These are phyloP conservation scores for Paramecium tetraurelia DNA, from an alignment of 73 alveolate species.

Conservation along the genomic window DNA sequence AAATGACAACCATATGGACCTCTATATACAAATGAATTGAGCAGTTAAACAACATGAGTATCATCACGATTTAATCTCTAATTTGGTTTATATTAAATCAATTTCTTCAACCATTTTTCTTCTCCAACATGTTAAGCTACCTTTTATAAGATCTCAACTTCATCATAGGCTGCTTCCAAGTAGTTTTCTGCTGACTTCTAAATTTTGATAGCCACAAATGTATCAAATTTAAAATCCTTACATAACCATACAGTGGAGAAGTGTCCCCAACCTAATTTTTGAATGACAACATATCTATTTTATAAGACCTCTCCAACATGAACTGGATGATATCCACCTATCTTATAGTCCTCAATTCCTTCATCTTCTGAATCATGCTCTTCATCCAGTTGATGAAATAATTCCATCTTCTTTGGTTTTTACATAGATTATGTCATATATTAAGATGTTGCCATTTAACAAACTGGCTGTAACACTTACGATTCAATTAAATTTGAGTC, in stretches of 20 bases:
- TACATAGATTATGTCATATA: conserved; percentile 43
- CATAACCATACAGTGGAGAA: conserved; percentile 92
- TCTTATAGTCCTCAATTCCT: conserved; percentile 62
- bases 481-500: conserved; percentile 50
- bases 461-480: conserved; percentile 18
- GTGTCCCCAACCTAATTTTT: conserved; percentile 96
- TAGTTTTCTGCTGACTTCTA: conserved; percentile 86
- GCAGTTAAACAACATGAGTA: conserved; percentile 90
- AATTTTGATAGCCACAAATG: conserved; percentile 88
- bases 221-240: conserved; percentile 82
- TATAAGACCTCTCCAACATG: conserved; percentile 87
- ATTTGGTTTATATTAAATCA: not conserved
- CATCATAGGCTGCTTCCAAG: conserved; percentile 83
- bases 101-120: conserved; percentile 76
- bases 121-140: conserved; percentile 57
- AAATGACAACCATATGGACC: conserved; percentile 93
- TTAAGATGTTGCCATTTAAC: conserved; percentile 17
- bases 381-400: conserved; percentile 34
- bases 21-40: conserved; percentile 85
- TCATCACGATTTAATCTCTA: conserved; percentile 73
- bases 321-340: conserved; percentile 86
- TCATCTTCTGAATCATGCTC: conserved; percentile 66
- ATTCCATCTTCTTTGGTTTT: not conserved
- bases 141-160: conserved; percentile 65
- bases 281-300: conserved; percentile 85